These are phyloP conservation scores for Glebionis coronaria DNA, from an alignment of 129 eudicot genomes.

Conservation along the genomic window DNA sequence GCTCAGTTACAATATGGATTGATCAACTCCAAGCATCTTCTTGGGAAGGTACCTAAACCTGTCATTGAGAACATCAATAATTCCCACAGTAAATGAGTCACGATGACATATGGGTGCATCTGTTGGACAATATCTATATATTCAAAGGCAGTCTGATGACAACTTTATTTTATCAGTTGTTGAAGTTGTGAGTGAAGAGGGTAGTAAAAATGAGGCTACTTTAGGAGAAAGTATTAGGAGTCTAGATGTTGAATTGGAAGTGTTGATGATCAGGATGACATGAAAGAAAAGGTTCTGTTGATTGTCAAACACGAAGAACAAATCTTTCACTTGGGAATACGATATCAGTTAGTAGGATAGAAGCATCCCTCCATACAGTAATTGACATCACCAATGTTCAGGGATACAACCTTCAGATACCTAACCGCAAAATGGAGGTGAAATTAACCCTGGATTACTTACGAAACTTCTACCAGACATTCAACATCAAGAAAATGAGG, in stretches of 20 bases:
- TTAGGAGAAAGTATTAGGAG: conserved; percentile 94
- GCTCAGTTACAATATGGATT: conserved; percentile 41
- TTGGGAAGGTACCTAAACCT: conserved; percentile 45
- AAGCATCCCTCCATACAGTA: conserved; percentile 72
- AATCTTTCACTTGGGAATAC: conserved; percentile 42
- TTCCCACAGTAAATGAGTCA: conserved; percentile 37
- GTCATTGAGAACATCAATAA: conserved; percentile 36
- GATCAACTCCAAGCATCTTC: conserved; percentile 40
- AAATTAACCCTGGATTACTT: conserved; percentile 95
- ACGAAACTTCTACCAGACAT: conserved; percentile 98
- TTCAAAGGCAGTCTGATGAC: conserved; percentile 82
- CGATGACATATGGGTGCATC: conserved; percentile 44
- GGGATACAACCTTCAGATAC: conserved; percentile 50
- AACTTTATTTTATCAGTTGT: conserved; percentile 70
- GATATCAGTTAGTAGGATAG: conserved; percentile 51
- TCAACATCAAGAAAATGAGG: too few relatives aligned
- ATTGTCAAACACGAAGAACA: too few relatives aligned
- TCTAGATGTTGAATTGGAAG: conserved; percentile 98
- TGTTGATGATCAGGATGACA: conserved; percentile 98
- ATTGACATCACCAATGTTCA: conserved; percentile 77
- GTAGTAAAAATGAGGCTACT: conserved; percentile 93
- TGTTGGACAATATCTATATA: conserved; percentile 47
- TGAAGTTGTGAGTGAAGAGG: conserved; percentile 95
- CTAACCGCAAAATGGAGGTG: conserved; percentile 76
- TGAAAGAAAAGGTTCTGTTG: conserved; percentile 40